Percentiles rank a stretch among this genome's conserved stretches.
These are phyloP conservation scores for Penicillium oxalicum DNA, from an alignment of 2,329 filamentous ascomycete species.

Conservation along the genomic window DNA sequence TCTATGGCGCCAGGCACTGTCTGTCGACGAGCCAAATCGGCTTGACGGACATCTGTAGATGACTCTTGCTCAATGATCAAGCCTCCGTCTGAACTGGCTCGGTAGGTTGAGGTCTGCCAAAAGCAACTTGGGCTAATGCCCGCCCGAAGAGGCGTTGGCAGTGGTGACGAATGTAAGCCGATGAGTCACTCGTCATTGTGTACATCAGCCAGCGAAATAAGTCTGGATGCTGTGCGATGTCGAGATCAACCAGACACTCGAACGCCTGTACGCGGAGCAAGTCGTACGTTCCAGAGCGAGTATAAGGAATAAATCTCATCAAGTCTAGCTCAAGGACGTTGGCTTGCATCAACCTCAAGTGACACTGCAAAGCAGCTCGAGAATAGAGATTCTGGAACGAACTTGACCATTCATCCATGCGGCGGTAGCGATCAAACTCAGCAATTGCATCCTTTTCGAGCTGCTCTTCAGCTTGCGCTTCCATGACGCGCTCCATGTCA, in stretches of 20 bases:
- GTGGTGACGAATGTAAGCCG: slow-evolving; percentile 51
- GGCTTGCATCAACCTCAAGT: slow-evolving; percentile 50
- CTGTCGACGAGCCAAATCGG: slow-evolving; percentile 50
- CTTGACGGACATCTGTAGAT: slow-evolving; percentile 46
- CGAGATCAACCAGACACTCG: slow-evolving; percentile 51
- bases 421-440: slow-evolving; percentile 57
- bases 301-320: slow-evolving; percentile 57
- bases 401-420: slow-evolving; percentile 62
- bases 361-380: slow-evolving; percentile 55
- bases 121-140: slow-evolving; percentile 53
- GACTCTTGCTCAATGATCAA: slow-evolving; percentile 56
- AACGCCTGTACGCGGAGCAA: slow-evolving; percentile 56
- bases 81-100: slow-evolving; percentile 31
- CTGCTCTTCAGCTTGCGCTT: slow-evolving; percentile 48
- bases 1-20: slow-evolving; percentile 54
- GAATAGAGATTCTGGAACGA: slow-evolving; percentile 62
- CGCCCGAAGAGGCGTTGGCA: slow-evolving; percentile 50
- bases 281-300: slow-evolving; percentile 54
- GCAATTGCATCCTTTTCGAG: slow-evolving; percentile 53
- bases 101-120: slow-evolving; percentile 44
- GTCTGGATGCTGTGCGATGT: slow-evolving; percentile 46
- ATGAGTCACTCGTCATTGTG: slow-evolving; percentile 52
- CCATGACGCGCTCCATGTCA: slow-evolving; percentile 43
- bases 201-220: slow-evolving; percentile 54
- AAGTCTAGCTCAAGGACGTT: slow-evolving; percentile 49